Evolutionary conservation across 164 flowering plant species (phyloP).

Genomic region (Magnolia kwangsiensis): DNA sequence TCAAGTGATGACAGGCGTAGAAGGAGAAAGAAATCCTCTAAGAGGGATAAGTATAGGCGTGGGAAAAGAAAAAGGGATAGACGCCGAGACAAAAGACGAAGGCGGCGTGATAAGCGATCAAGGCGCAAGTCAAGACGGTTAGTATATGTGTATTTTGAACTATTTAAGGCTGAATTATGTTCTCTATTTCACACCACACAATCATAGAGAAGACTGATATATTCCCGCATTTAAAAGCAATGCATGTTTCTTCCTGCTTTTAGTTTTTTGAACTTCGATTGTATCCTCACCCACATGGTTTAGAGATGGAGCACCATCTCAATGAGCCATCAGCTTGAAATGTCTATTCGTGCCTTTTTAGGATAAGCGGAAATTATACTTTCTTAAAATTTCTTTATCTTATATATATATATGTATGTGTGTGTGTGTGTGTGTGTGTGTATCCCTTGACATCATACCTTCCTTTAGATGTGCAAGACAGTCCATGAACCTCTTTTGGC

Average conservation of each 20-base stretch:
- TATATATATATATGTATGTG: too few species aligned
- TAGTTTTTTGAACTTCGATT: too few species aligned
- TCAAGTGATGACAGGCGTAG: slow-evolving; percentile 83
- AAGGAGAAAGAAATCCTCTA: slow-evolving; percentile 79
- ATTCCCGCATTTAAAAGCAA: neutral
- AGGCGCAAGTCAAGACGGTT: slow-evolving; percentile 81
- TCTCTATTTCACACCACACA: neutral
- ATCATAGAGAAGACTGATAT: neutral
- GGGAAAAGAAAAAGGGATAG: slow-evolving; percentile 57
- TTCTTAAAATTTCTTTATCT: too few species aligned
- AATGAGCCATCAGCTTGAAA: too few species aligned
- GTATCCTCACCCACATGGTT: too few species aligned
- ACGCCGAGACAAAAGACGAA: slow-evolving; percentile 64
- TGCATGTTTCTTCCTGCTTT: neutral
- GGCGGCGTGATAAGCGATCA: slow-evolving; percentile 64
- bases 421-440: too few species aligned
- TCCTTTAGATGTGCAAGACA: too few species aligned
- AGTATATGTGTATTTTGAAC: neutral
- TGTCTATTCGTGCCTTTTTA: too few species aligned
- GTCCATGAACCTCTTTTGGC: too few species aligned
- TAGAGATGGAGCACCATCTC: too few species aligned
- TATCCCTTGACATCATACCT: too few species aligned
- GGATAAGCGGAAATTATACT: too few species aligned
- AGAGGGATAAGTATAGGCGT: slow-evolving; percentile 58
- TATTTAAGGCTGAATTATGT: neutral